phyloP scores from a whole-genome alignment of 345 rosid species.

The Corchorus capsularis region DNA sequence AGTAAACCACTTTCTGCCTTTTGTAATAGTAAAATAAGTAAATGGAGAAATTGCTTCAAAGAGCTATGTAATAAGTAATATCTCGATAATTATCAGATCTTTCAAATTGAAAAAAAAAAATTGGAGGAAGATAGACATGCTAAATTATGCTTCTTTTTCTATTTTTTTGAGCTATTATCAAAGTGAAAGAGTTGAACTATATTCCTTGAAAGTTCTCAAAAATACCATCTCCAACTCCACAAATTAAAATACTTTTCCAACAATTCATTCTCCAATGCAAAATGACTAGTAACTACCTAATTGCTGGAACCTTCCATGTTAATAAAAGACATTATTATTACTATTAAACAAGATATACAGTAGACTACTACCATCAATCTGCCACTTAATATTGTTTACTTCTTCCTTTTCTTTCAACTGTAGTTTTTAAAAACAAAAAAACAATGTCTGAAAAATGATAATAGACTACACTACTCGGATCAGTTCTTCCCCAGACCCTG shows the following conservation, averaged over 20 bases:
- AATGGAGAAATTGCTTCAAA: not conserved
- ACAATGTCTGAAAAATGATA: not conserved
- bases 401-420: not conserved
- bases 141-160: not conserved
- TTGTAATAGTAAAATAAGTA: not conserved
- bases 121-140: not conserved
- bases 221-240: not conserved
- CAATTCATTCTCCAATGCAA: not conserved
- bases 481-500: conserved; percentile 3
- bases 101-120: conserved; percentile 2
- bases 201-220: not conserved
- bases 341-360: not conserved
- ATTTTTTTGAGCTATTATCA: not conserved
- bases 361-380: not conserved
- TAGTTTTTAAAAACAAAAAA: not conserved
- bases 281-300: not conserved
- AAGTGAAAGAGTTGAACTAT: not conserved
- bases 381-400: not conserved
- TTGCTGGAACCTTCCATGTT: conserved; percentile 6
- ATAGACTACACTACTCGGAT: not conserved
- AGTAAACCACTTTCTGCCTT: not conserved
- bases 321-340: not conserved
- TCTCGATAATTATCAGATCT: not conserved
- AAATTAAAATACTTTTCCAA: not conserved
- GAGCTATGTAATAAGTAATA: not conserved